These are phyloP conservation scores for Arthrobotrys megalospora DNA, from an alignment of 2,329 filamentous ascomycete genomes.

Conservation along the genomic window DNA sequence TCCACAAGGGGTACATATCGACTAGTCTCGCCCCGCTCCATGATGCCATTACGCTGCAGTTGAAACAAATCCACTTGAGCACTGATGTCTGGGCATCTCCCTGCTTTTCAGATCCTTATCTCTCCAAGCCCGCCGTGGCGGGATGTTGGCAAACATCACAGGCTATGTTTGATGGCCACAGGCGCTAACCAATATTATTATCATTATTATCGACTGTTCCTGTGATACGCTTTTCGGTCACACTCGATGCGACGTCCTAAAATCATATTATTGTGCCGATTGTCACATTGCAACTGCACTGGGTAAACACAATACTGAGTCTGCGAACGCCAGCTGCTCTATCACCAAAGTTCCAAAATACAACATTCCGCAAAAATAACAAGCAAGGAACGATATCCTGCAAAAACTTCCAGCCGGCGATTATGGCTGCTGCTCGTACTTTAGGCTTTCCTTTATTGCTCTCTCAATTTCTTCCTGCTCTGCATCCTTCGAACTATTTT, in stretches of 20 bases:
- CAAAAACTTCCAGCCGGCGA: not conserved
- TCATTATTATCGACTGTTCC: not conserved
- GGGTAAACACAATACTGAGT: not conserved
- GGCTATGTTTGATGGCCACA: constrained; percentile 1
- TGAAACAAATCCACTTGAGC: constrained; percentile 22
- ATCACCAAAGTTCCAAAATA: constrained; percentile 28
- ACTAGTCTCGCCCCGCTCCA: constrained; percentile 20
- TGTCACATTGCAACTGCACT: constrained; percentile 6
- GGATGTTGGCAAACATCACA: constrained; percentile 22
- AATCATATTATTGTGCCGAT: not conserved
- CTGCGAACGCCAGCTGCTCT: constrained; percentile 23
- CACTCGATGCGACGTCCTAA: not conserved
- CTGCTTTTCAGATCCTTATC: constrained; percentile 28
- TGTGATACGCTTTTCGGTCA: constrained; percentile 2
- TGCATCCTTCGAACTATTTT: constrained; percentile 65
- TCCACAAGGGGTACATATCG: constrained; percentile 24
- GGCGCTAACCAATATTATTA: constrained; percentile 10
- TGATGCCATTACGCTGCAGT: constrained; percentile 25
- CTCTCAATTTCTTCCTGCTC: constrained; percentile 71
- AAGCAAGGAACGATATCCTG: not conserved
- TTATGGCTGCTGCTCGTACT: constrained; percentile 43
- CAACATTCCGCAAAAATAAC: constrained; percentile 13
- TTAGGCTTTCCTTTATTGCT: constrained; percentile 74
- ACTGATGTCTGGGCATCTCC: constrained; percentile 25
- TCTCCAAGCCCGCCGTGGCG: constrained; percentile 13